phyloP scores from a whole-genome alignment of 257 asterid species.

The Fraxinus quadrangulata region DNA sequence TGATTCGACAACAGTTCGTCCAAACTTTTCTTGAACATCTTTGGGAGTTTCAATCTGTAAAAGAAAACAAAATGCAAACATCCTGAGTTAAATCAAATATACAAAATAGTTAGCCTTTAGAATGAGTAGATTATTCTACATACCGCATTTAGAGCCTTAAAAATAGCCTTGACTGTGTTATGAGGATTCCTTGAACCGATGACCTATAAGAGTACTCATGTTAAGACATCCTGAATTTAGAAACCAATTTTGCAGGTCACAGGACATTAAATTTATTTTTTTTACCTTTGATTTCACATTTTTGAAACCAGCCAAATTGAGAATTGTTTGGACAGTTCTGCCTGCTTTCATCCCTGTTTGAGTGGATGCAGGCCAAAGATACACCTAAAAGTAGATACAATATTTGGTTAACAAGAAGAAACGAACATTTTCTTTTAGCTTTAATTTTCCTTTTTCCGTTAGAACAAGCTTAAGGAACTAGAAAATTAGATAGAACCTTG shows the following conservation, averaged over 20 bases:
- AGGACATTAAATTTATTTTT: not conserved
- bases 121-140: constrained; percentile 24
- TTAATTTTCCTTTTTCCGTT: not conserved
- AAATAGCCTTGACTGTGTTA: constrained; percentile 88
- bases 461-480: constrained; percentile 15
- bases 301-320: constrained; percentile 86
- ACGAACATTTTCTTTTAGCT: not conserved
- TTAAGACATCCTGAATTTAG: constrained; percentile 29
- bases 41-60: constrained; percentile 83
- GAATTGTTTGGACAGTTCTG: constrained; percentile 74
- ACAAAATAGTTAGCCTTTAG: not conserved
- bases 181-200: constrained; percentile 93
- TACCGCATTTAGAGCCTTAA: constrained; percentile 93
- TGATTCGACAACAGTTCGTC: constrained; percentile 85
- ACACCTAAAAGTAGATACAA: constrained; percentile 49
- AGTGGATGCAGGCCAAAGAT: constrained; percentile 93
- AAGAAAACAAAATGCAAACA: constrained; percentile 18
- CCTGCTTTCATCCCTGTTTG: constrained; percentile 92
- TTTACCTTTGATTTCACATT: constrained; percentile 90
- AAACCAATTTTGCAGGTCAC: not conserved
- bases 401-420: constrained; percentile 11
- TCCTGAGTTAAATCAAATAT: constrained; percentile 3
- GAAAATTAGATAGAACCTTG: constrained; percentile 51
- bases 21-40: constrained; percentile 87
- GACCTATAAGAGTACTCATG: constrained; percentile 49